Percentiles rank a stretch among this genome's conserved stretches.
phyloP scores from a whole-genome alignment of 2,329 filamentous ascomycete species.

The Xylaria sp. region DNA sequence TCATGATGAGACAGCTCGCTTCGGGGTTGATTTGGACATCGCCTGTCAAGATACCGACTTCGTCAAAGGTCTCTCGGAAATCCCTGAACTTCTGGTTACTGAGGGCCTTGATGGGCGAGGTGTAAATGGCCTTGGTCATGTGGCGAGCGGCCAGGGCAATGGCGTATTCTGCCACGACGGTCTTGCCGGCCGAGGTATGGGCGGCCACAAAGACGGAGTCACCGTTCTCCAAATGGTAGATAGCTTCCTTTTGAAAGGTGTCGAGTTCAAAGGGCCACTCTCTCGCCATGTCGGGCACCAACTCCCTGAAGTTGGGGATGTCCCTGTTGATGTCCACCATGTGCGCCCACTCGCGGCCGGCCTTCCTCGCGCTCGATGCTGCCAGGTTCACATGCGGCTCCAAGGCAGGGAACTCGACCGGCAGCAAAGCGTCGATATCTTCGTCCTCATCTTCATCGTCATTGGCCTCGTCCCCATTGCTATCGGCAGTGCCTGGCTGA shows the following conservation, averaged over 20 bases:
- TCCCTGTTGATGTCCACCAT: conserved; percentile 96
- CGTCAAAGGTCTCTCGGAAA: conserved; percentile 89
- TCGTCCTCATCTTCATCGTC: conserved; percentile 59
- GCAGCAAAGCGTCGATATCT: conserved; percentile 86
- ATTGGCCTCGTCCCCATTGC: conserved; percentile 45
- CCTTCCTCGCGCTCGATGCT: conserved; percentile 76
- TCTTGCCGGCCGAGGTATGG: conserved; percentile 97
- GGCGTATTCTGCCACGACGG: conserved; percentile 96
- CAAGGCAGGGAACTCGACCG: conserved; percentile 91
- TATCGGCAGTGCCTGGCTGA: conserved; percentile 35
- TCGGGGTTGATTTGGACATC: conserved; percentile 98
- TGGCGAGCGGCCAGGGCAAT: conserved; percentile 97
- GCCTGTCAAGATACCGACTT: conserved; percentile 95
- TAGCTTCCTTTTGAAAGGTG: conserved; percentile 97
- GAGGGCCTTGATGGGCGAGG: conserved; percentile 96
- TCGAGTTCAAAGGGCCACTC: conserved; percentile 98
- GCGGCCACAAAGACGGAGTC: conserved; percentile 98
- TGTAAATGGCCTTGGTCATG: conserved; percentile 99
- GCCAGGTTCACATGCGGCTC: conserved; percentile 84
- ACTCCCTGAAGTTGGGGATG: conserved; percentile 91
- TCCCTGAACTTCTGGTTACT: conserved; percentile 99
- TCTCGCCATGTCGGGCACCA: conserved; percentile 95
- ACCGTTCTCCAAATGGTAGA: conserved; percentile 95
- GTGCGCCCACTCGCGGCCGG: conserved; percentile 92
- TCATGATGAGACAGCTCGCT: conserved; percentile 99